phyloP scores from a whole-genome alignment of 2,329 filamentous ascomycete genomes.

The Gnomoniopsis sp. region DNA sequence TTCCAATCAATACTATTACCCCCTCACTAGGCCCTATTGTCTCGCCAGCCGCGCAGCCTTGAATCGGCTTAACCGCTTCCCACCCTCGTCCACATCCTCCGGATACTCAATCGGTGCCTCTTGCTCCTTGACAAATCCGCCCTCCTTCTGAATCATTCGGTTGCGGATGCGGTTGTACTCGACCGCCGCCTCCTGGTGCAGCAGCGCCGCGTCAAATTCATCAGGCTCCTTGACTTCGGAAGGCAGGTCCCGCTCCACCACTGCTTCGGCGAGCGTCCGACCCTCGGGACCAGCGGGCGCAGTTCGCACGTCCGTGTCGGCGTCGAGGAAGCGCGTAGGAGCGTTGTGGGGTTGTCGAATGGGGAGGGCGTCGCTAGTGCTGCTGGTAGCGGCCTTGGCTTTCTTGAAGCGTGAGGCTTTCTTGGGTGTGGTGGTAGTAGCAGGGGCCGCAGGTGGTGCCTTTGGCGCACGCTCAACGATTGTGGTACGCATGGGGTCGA shows the following conservation, averaged over 20 bases:
- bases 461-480: constrained; percentile 26
- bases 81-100: constrained; percentile 62
- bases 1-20: neutral
- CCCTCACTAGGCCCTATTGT: constrained; percentile 30
- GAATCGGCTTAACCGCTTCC: constrained; percentile 67
- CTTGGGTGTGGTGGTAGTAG: constrained; percentile 25
- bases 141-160: constrained; percentile 75
- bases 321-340: constrained; percentile 36
- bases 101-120: constrained; percentile 65
- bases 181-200: constrained; percentile 73
- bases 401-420: constrained; percentile 53
- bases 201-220: constrained; percentile 68
- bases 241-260: constrained; percentile 52
- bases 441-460: constrained; percentile 11
- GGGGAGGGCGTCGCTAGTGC: constrained; percentile 5
- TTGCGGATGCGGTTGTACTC: constrained; percentile 84
- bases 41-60: constrained; percentile 64
- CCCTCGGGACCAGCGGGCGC: constrained; percentile 49
- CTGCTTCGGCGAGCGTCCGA: constrained; percentile 54
- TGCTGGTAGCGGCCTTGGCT: constrained; percentile 21
- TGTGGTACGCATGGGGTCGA: constrained; percentile 22
- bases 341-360: constrained; percentile 42
- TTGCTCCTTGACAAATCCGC: constrained; percentile 74
- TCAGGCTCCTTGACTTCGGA: constrained; percentile 43
- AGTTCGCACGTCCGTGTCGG: constrained; percentile 27